Evolutionary conservation across 352 stramenopile species (phyloP).

Genomic region (Phytophthora fragariae): DNA sequence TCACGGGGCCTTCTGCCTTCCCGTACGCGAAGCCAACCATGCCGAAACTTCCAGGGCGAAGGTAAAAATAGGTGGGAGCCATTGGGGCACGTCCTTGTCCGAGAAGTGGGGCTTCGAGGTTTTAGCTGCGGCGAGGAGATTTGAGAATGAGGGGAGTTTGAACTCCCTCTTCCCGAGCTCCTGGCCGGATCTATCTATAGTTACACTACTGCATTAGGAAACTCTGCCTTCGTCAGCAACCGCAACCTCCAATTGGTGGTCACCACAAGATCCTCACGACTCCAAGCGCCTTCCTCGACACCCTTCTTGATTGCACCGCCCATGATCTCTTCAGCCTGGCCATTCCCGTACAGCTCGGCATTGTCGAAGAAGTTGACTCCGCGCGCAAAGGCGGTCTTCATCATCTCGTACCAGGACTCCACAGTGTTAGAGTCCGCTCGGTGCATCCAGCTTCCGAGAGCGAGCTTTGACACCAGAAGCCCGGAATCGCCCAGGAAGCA

Average conservation of each 20-base stretch:
- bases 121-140: too few species aligned
- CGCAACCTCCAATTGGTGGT: conserved; percentile 29
- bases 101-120: too few species aligned
- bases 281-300: conserved; percentile 10
- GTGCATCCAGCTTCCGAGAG: conserved; percentile 43
- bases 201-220: too few species aligned
- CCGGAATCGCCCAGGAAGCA: conserved; percentile 11
- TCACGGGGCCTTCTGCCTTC: too few species aligned
- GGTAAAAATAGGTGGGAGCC: too few species aligned
- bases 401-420: conserved; percentile 24
- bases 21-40: too few species aligned
- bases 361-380: conserved; percentile 27
- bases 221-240: too few species aligned
- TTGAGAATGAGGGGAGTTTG: too few species aligned
- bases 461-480: conserved; percentile 51
- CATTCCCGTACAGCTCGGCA: conserved; percentile 11
- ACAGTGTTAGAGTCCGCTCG: conserved; percentile 8
- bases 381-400: conserved; percentile 8
- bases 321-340: not conserved
- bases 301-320: conserved; percentile 21
- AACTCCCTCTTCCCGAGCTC: too few species aligned
- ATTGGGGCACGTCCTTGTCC: too few species aligned
- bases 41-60: too few species aligned
- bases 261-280: conserved; percentile 31
- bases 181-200: too few species aligned